A percentile compares a stretch with the other conserved stretches of the same genome.
These are phyloP conservation scores for Ustanciosporium gigantosporum DNA, from an alignment of 1,284 basidiomycete species.

Conservation along the genomic window DNA sequence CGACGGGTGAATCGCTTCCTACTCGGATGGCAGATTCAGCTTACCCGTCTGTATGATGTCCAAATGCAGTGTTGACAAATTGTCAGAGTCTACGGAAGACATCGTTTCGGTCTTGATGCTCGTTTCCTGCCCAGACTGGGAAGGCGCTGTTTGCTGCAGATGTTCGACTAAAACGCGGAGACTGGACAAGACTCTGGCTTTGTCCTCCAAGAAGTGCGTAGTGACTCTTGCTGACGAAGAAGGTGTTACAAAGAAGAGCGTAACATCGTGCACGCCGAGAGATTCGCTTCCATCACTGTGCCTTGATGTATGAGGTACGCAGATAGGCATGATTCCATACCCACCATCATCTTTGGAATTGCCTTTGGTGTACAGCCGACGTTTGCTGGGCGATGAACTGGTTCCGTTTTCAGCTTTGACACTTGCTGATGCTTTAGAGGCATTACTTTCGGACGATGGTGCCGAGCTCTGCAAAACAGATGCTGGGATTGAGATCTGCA, in stretches of 20 bases:
- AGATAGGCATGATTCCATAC: slow-evolving; percentile 28
- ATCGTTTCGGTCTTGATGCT: too few relatives aligned
- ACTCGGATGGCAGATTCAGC: too few relatives aligned
- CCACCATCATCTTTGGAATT: slow-evolving; percentile 29
- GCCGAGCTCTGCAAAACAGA: background rate
- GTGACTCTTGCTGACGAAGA: slow-evolving; percentile 54
- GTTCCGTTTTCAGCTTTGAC: background rate
- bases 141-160: too few relatives aligned
- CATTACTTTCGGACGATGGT: background rate
- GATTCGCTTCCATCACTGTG: background rate
- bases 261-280: slow-evolving; percentile 8
- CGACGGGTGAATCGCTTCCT: too few relatives aligned
- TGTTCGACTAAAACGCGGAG: slow-evolving; percentile 10
- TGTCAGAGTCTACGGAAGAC: too few relatives aligned
- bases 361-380: slow-evolving; percentile 24
- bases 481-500: background rate
- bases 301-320: slow-evolving; percentile 14
- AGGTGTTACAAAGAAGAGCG: slow-evolving; percentile 45
- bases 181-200: slow-evolving; percentile 37
- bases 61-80: too few relatives aligned
- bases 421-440: too few relatives aligned
- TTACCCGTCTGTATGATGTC: too few relatives aligned
- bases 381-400: background rate
- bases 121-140: too few relatives aligned
- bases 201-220: slow-evolving; percentile 50